Evolutionary conservation across 495 filamentous ascomycete genomes (phyloP), one percentile per base, ranked within the genome.

Genomic region (Rhypophila decipiens): DNA sequence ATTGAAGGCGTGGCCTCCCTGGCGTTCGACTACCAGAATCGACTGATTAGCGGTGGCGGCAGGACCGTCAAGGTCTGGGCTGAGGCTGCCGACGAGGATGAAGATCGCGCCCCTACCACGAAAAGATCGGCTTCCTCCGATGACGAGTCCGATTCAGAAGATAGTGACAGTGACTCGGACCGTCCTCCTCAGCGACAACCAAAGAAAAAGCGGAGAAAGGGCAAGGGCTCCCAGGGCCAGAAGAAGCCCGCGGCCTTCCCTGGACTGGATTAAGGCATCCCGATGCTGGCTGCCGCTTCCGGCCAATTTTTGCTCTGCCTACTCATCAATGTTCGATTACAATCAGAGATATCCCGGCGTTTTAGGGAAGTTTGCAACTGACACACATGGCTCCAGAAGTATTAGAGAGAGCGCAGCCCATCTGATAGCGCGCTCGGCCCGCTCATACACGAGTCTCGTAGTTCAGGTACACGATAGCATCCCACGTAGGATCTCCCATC

Each of bases 11-110:
- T 95, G 12, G 76, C 89, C 8, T 80, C 78, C 10, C 53, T 96
- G 12, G 84, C 78, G 17, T 94, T 94, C 53, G 89, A 95, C 64
- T 84, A 84, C 39, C 80, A 82, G 39, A 85, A 88, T 42, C 76
- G 89, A 41, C 79, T 96, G 78, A 85, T 95, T 42, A 90, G 82
- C 61, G 90, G 87, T 31, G 90, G 90, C 43, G 90, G 90, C 2
- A 75, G 76, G 56, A 73, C 80, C 0, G 75, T 96, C 52, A 95
- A 95, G 69, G 82, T 96, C 9, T 96, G 90, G 90, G 70, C 68
- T 24, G 66, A 65, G 17, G 61, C 63, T 19, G 68, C 66, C 4
- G 74, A 74, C 11, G 66, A 57, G 2, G 57, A 71, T 5, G 68
- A 65, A 18, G 70, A 61, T 4, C 65, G 67, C 11, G 74, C 75